Evolutionary conservation across 2,329 filamentous ascomycete genomes (phyloP).

Genomic region (Exophiala sp.): DNA sequence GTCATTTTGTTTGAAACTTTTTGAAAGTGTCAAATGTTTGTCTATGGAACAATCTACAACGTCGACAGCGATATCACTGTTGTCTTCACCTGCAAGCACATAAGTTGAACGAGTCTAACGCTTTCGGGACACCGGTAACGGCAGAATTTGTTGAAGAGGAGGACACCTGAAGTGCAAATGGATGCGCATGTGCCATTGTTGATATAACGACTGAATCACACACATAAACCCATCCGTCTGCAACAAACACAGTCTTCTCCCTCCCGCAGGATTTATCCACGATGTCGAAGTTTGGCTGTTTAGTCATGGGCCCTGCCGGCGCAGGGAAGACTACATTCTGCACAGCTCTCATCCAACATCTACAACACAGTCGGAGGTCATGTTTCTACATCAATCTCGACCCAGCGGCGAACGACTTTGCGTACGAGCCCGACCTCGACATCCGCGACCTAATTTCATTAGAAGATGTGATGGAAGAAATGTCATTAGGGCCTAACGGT

Average conservation of each 20-base stretch:
- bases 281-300: constrained; percentile 92
- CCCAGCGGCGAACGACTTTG: constrained; percentile 88
- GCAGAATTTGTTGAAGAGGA: too few relatives aligned
- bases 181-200: not conserved
- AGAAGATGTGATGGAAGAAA: constrained; percentile 94
- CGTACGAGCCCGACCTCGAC: constrained; percentile 86
- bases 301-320: constrained; percentile 94
- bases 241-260: constrained; percentile 23
- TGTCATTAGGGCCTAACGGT: constrained; percentile 84
- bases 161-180: not conserved
- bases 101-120: too few relatives aligned
- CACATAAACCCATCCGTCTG: not conserved
- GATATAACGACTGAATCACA: not conserved
- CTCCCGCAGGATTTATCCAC: too few relatives aligned
- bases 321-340: constrained; percentile 98
- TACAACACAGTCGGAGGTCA: constrained; percentile 84
- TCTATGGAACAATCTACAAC: not conserved
- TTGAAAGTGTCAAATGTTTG: not conserved
- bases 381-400: constrained; percentile 98
- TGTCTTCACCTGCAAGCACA: too few relatives aligned
- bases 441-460: constrained; percentile 93
- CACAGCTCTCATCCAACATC: constrained; percentile 85
- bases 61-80: not conserved
- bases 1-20: not conserved
- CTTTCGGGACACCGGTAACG: too few relatives aligned